phyloP scores from a whole-genome alignment of 202 grass and related monocot genomes.

The Saccharum hybrid region DNA sequence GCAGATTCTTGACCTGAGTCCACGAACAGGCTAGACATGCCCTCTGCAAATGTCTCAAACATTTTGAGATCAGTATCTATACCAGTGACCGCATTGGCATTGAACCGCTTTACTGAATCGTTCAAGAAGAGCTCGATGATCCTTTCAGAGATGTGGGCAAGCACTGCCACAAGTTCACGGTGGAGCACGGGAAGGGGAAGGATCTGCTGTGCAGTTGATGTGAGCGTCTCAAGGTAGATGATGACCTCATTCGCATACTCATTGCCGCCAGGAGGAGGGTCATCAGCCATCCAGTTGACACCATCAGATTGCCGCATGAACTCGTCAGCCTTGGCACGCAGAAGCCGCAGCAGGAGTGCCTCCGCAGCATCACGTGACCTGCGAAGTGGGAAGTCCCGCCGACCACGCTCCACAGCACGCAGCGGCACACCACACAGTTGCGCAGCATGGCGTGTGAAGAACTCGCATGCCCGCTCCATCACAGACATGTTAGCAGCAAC shows the following conservation, averaged over 20 bases:
- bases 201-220: conserved; percentile 85
- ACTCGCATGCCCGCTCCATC: conserved; percentile 96
- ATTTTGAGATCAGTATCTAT: conserved; percentile 88
- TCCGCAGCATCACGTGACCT: conserved; percentile 79
- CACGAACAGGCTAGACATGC: conserved; percentile 57
- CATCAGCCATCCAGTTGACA: conserved; percentile 89
- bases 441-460: conserved; percentile 87
- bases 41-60: conserved; percentile 83
- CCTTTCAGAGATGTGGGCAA: conserved; percentile 74
- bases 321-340: conserved; percentile 75
- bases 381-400: conserved; percentile 77
- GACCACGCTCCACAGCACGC: conserved; percentile 66
- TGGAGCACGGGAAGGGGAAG: conserved; percentile 73
- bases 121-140: conserved; percentile 82
- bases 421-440: conserved; percentile 82
- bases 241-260: conserved; percentile 92
- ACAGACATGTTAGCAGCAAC: conserved; percentile 93
- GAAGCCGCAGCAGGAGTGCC: conserved; percentile 66
- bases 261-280: conserved; percentile 70
- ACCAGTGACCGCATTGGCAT: conserved; percentile 71
- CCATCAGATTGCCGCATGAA: conserved; percentile 75
- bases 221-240: conserved; percentile 90
- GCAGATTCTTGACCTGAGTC: conserved; percentile 62
- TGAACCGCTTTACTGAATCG: conserved; percentile 91
- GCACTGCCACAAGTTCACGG: conserved; percentile 79